These are phyloP conservation scores for Saccharomyces hybrid DNA, from an alignment of 1,139 yeast genomes.

Conservation along the genomic window DNA sequence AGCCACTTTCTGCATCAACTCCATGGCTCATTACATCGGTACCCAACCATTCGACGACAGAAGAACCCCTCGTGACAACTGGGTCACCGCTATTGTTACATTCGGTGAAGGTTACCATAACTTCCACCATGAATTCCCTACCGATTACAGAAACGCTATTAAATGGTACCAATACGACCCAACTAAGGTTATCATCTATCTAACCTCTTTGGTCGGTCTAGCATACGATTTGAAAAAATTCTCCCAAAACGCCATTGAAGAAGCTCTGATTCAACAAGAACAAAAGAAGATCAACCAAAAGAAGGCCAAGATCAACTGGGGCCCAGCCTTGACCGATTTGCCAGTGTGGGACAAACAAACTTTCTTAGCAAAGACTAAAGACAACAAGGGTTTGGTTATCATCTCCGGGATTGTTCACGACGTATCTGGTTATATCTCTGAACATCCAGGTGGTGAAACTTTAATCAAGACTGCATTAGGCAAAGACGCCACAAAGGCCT, in stretches of 20 bases:
- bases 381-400: conserved; percentile 55
- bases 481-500: conserved; percentile 94
- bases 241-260: conserved; percentile 92
- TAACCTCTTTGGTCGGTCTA: conserved; percentile 67
- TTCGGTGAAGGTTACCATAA: conserved; percentile 99
- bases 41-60: conserved; percentile 96
- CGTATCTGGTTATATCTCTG: conserved; percentile 72
- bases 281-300: conserved; percentile 88
- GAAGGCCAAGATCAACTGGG: conserved; percentile 83
- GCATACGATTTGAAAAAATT: conserved; percentile 89
- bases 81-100: conserved; percentile 87
- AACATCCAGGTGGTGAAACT: conserved; percentile 98
- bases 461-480: conserved; percentile 81
- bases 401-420: conserved; percentile 95
- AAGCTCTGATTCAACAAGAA: conserved; percentile 91
- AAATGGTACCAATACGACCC: conserved; percentile 99
- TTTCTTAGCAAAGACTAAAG: conserved; percentile 61
- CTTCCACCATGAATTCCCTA: conserved; percentile 98
- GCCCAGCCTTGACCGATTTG: conserved; percentile 70
- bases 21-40: conserved; percentile 98
- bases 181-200: conserved; percentile 73
- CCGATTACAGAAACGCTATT: conserved; percentile 95
- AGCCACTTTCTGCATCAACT: conserved; percentile 97
- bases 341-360: conserved; percentile 90
- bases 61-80: conserved; percentile 95